Evolutionary conservation across 805 yeast genomes (phyloP).

Genomic region (Metschnikowia baotianmanensis): DNA sequence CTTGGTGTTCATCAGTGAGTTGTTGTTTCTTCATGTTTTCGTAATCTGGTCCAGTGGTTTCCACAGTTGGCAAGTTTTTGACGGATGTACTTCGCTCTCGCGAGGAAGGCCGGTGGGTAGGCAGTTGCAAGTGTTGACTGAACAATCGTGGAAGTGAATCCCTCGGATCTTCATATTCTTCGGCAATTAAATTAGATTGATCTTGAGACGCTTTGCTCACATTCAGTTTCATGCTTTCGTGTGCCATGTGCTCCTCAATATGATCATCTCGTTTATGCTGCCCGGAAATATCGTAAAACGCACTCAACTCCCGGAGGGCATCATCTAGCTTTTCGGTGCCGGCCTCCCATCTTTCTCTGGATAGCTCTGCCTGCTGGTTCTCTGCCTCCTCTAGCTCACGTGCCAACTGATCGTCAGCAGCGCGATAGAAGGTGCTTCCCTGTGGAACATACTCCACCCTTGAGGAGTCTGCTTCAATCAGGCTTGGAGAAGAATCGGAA

Average conservation of each 20-base stretch:
- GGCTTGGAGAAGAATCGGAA: not conserved
- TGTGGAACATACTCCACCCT: not conserved
- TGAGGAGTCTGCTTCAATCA: not conserved
- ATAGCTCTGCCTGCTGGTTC: not conserved
- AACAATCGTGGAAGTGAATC: no score
- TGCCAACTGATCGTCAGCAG: constrained; percentile 1
- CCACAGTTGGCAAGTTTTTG: no score
- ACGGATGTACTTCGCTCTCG: no score
- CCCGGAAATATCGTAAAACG: not conserved
- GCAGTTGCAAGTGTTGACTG: no score
- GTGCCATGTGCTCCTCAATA: not conserved
- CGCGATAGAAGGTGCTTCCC: not conserved
- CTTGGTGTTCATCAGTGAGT: no score
- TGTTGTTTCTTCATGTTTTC: no score
- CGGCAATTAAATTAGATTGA: not conserved
- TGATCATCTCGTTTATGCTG: not conserved
- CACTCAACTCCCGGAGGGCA: not conserved
- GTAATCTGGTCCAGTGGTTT: no score
- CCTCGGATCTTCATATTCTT: no score
- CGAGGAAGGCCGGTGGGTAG: no score
- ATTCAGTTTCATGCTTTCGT: not conserved
- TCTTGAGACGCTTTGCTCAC: not conserved
- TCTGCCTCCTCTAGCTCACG: constrained; percentile 4
- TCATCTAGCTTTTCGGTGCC: not conserved
- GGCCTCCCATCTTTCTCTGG: not conserved